Evolutionary conservation across 768 basidiomycete genomes (phyloP), one percentile per base, ranked within the genome.

Genomic region (Lactifluus echinatus): DNA sequence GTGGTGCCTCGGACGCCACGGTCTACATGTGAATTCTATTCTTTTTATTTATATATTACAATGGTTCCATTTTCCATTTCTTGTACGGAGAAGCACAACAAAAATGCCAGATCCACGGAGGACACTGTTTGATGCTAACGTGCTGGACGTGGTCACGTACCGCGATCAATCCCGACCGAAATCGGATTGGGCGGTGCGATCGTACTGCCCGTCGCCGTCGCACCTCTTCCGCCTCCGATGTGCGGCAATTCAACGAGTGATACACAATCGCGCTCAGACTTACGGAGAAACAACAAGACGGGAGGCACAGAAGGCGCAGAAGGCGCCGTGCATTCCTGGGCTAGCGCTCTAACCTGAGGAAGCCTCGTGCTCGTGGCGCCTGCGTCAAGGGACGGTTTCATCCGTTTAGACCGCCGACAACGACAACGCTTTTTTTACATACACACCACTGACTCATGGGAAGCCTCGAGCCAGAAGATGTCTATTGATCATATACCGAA

Each of bases 31-130:
- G 31, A 31, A 31, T 10, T n/a, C n/a, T n/a, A n/a, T n/a, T n/a
- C n/a, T n/a, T n/a, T n/a, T n/a, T n/a, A n/a, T n/a, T n/a, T n/a
- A n/a, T n/a, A n/a, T n/a, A n/a, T n/a, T n/a, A n/a, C n/a, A n/a
- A n/a, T n/a, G n/a, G n/a, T n/a, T n/a, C n/a, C n/a, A n/a, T n/a
- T n/a, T n/a, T n/a, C n/a, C n/a, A n/a, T n/a, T n/a, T n/a, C n/a
- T n/a, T n/a, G 24, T 28, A 50, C 48, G n/a, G n/a, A 40, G 53
- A 59, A 59, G 58, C 28, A 49, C 46, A 31, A 10, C 31, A 34
- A 40, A 10, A 43, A n/a, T 53, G 40, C 26, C 36, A 55, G 43
- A 50, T 46, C 48, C 58, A 59, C 53, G 58, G 58, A 55, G 46
- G 40, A 44, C 42, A 37, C 47, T 29, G 28, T 26, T 50, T 53